Base-by-base conservation (phyloP, 345 rosid genomes). In the Euphorbia tirucalli region DNA sequence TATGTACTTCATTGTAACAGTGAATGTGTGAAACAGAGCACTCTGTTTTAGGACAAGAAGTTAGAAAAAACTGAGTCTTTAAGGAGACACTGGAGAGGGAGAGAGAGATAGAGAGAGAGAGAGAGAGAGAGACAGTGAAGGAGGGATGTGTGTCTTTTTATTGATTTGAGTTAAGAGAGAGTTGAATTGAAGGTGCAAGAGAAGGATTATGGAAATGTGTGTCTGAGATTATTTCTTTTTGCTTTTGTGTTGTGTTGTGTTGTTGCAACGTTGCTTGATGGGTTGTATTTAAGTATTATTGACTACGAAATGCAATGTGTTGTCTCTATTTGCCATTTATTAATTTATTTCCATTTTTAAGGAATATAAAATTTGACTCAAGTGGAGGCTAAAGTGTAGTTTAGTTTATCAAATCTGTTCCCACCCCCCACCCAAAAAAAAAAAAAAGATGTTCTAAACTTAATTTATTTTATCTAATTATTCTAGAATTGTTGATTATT, bases 1-100 rank as follows among this genome's bases (percentile, higher is more conserved):
- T 69, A 89, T 85, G 75, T 92, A 89, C 75, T 90, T 95, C 98
- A 95, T 95, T 70, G 70, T 19, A 69, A 58, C 49, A 80, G 48
- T 61, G 55, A 44, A 68, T 49, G 39, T 49, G 27, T 19, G 28
- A 55, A 64, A 54, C 61, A 65, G 74, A 76, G 44, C 44, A 58
- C 80, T 66, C 74, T 66, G 81, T 74, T 66, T 78, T 75, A 74
- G 18, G 50, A 30, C 31, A 22, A 11, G 10, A 16, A 13, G 24
- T 2, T 6, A 19, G 19, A 25, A 28, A 44, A 57, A 56, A 18
- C 57, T 41, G 15, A 1, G 57, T 30, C 61, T 18, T 44, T 30
- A 65, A 64, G 46, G 57, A 50, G 19, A 50, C 52, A 37, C 6
- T 7, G 18, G 9, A 58, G 61, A 59, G 39, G 11, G n/a, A 49